Base-by-base conservation (phyloP, 208 protist species). In the Chromosphaera perkinsii region DNA sequence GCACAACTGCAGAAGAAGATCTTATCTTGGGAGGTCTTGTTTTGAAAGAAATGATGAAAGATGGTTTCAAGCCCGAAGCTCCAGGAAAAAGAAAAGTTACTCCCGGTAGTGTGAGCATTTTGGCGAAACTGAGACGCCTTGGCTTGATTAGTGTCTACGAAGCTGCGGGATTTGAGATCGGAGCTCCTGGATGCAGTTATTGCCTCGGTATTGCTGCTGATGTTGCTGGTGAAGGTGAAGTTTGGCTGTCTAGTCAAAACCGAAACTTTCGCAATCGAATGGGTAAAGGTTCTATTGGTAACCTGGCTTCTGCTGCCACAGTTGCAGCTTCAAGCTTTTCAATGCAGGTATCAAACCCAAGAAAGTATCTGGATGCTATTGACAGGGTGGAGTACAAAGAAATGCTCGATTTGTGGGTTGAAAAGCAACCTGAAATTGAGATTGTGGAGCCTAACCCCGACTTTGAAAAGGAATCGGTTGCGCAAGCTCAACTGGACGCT, bases 1-100 rank as follows among this genome's bases (percentile, higher is more conserved):
- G 54, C 26, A 60, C 54, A 17, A 60, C 54, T n/a, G 54, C 32
- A 20, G 54, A 60, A 37, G 54, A 60, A 37, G 54, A 60, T 32
- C 24, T 60, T 17, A 31, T 60, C n/a, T 32, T 60, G 29, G 54
- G 54, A 3, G 54, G 29, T 10, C 54, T 60, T 4, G 54, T 60
- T 32, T 32, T 60, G 10, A 32, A 60, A 37, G 54, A 22, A 7
- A 32, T 32, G 22, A 31, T 60, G 12, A 37, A 31, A 12, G 54
- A 60, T 14, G 54, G 54, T 37, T 12, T n/a, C 54, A 14, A 22
- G 4, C 54, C 54, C n/a, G 26, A 7, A 33, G 22, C 3, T n/a
- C 22, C 20, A 31, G 54, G 54, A 3, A 60, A 60, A 32, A 22
- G 54, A 7, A n/a, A 31, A 32, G 54, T 60, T 32, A 60, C 54